Conservation (phyloP, 352 stramenopile species). For the Pythium volutum region DNA sequence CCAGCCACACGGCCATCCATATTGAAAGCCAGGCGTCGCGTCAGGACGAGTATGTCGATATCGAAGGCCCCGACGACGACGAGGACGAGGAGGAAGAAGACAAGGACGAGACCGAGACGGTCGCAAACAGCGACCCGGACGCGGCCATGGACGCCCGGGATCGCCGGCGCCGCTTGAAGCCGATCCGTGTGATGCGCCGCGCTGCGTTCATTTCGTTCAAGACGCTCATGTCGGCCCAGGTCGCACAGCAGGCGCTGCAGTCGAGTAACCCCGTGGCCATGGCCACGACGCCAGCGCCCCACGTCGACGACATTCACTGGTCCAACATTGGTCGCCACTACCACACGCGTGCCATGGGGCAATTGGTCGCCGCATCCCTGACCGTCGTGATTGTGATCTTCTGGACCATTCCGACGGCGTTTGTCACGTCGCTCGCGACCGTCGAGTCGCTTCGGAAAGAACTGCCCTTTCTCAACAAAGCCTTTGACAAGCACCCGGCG, state of each 20-base stretch:
- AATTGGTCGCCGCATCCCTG: constrained; percentile 48
- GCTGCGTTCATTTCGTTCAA: constrained; percentile 78
- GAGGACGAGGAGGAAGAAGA: constrained; percentile 24
- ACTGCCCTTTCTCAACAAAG: constrained; percentile 60
- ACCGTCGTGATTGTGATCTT: constrained; percentile 72
- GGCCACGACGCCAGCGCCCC: constrained; percentile 46
- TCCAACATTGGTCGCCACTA: constrained; percentile 64
- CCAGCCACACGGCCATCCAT: constrained; percentile 9
- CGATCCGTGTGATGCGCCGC: constrained; percentile 61
- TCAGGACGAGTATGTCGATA: background rate
- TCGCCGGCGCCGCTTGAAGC: constrained; percentile 38
- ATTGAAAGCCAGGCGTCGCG: background rate
- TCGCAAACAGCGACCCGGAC: constrained; percentile 31
- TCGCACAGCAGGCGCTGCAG: constrained; percentile 69
- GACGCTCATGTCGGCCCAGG: constrained; percentile 66
- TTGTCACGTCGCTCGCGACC: constrained; percentile 66
- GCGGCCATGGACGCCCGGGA: constrained; percentile 53
- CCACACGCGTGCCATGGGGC: constrained; percentile 43
- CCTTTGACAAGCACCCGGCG: constrained; percentile 58
- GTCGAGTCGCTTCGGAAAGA: constrained; percentile 62
- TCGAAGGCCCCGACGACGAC: constrained; percentile 2
- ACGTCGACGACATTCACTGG: constrained; percentile 74
- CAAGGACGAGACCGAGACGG: constrained; percentile 17
- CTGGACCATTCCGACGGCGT: constrained; percentile 80
- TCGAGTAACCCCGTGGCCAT: constrained; percentile 53